Conservation (phyloP, 768 basidiomycete species). For the Mycena latifolia region DNA sequence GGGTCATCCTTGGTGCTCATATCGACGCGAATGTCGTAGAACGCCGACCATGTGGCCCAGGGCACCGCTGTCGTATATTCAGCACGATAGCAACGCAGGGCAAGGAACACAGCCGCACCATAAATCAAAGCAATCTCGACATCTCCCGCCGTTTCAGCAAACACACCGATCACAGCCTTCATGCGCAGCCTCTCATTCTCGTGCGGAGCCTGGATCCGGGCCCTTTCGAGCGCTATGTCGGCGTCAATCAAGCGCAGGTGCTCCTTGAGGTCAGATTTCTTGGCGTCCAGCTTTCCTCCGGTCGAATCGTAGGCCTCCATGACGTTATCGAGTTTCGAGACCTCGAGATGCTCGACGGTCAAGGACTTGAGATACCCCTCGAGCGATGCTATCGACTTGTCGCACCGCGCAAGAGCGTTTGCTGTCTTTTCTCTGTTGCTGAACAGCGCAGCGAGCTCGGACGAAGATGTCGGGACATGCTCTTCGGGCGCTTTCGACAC, state of each 20-base stretch:
- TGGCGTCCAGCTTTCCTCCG: constrained; percentile 49
- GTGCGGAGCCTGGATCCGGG: constrained; percentile 30
- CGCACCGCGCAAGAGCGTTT: neutral
- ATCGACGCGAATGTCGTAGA: constrained; percentile 58
- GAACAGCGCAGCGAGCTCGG: constrained; percentile 42
- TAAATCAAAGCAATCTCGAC: constrained; percentile 55
- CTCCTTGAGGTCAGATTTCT: constrained; percentile 44
- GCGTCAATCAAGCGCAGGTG: constrained; percentile 41
- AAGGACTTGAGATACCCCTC: neutral
- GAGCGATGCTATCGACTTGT: no score
- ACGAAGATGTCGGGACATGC: constrained; percentile 38
- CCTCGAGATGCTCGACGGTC: constrained; percentile 42
- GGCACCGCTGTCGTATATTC: constrained; percentile 49
- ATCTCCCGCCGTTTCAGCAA: constrained; percentile 51
- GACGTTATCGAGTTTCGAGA: constrained; percentile 43
- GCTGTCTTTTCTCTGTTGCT: constrained; percentile 37
- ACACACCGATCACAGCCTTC: constrained; percentile 50
- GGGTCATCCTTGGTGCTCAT: constrained; percentile 54
- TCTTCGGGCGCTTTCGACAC: constrained; percentile 33
- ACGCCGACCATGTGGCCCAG: constrained; percentile 52
- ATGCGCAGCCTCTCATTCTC: no score
- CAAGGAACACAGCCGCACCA: constrained; percentile 45
- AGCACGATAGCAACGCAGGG: no score
- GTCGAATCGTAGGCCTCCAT: constrained; percentile 49
- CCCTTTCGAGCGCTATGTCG: constrained; percentile 42